Percentiles rank a stretch among this genome's conserved stretches.
Conservation (phyloP, 441 rosid genomes). For the Metrosideros polymorpha region DNA sequence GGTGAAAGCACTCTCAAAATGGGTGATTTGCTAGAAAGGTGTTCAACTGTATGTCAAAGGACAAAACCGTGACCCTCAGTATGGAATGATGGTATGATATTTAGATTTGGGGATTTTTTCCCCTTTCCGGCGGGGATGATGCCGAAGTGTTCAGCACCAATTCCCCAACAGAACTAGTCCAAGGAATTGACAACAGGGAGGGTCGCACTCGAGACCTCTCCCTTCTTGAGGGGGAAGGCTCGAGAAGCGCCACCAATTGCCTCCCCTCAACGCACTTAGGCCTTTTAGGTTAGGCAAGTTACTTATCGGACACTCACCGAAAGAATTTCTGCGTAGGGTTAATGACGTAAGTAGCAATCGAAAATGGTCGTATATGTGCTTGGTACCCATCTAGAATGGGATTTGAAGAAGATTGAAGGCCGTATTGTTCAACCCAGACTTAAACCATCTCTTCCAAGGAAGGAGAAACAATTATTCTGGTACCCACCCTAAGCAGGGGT, state of each 20-base stretch:
- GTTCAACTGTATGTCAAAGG: too few relatives aligned
- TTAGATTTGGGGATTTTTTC: not conserved
- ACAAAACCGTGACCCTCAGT: too few relatives aligned
- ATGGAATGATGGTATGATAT: too few relatives aligned
- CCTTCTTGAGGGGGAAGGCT: not conserved
- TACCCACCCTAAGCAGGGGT: not conserved
- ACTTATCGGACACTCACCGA: not conserved
- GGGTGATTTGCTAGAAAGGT: too few relatives aligned
- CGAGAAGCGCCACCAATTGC: not conserved
- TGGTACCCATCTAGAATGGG: not conserved
- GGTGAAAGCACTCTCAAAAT: too few relatives aligned
- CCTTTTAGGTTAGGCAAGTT: not conserved
- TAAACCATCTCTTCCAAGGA: not conserved
- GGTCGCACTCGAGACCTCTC: not conserved
- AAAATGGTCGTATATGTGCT: not conserved
- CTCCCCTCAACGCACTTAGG: not conserved
- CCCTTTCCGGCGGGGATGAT: not conserved
- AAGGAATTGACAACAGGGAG: not conserved
- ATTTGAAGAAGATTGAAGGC: not conserved
- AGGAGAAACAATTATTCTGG: not conserved
- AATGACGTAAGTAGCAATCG: not conserved
- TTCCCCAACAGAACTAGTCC: not conserved
- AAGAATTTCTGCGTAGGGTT: not conserved
- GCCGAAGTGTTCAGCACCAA: not conserved
- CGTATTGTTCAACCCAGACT: not conserved